Conservation (phyloP, 2,329 filamentous ascomycete genomes). For the Pestalotiopsis sp. region DNA sequence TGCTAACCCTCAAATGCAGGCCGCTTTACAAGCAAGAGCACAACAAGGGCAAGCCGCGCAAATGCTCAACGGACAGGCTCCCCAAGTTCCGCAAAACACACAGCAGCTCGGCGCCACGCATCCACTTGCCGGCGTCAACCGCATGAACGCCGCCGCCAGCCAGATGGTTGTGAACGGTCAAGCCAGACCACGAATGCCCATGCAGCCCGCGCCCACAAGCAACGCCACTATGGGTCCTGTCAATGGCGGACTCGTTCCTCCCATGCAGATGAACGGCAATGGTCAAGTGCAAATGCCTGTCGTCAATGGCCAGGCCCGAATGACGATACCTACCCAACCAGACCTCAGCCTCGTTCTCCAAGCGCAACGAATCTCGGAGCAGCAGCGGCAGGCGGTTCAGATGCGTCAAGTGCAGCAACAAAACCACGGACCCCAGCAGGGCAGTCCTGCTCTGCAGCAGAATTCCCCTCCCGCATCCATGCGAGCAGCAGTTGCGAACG, state of each 20-base stretch:
- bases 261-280: constrained; percentile 64
- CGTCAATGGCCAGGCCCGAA: constrained; percentile 59
- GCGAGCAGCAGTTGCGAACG: constrained; percentile 42
- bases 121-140: constrained; percentile 37
- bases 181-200: constrained; percentile 52
- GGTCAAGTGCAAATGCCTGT: constrained; percentile 73
- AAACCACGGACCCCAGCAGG: constrained; percentile 36
- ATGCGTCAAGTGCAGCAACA: constrained; percentile 45
- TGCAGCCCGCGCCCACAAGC: constrained; percentile 55
- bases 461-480: constrained; percentile 44
- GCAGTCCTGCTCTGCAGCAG: constrained; percentile 29
- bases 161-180: constrained; percentile 51
- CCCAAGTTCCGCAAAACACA: constrained; percentile 37
- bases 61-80: constrained; percentile 44
- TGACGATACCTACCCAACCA: constrained; percentile 52
- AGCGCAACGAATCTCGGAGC: constrained; percentile 67
- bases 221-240: constrained; percentile 52
- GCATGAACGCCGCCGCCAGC: constrained; percentile 45
- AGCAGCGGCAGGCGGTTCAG: constrained; percentile 57
- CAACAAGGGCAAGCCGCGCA: constrained; percentile 48
- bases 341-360: constrained; percentile 63
- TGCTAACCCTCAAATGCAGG: constrained; percentile 33
- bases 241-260: constrained; percentile 52
- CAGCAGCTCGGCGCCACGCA: constrained; percentile 35
- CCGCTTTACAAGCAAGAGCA: constrained; percentile 48